These are phyloP conservation scores for Botrytis hyacinthi DNA, from an alignment of 2,329 filamentous ascomycete species.

Conservation along the genomic window DNA sequence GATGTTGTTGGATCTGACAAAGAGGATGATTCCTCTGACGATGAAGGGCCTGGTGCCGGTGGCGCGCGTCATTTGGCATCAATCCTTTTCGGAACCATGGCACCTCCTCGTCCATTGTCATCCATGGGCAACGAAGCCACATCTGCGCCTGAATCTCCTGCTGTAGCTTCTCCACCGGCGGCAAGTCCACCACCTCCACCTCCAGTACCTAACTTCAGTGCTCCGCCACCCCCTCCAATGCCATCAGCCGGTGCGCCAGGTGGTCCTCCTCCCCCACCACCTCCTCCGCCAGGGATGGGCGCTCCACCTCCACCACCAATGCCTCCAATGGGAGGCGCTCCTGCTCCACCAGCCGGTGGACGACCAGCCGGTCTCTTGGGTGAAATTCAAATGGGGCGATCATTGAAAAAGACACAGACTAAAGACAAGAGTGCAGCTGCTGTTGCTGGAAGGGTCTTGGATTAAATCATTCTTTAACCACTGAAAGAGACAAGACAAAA, in stretches of 20 bases:
- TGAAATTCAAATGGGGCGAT: conserved; percentile 77
- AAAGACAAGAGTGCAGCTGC: conserved; percentile 77
- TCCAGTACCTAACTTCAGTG: conserved; percentile 46
- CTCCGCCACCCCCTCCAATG: conserved; percentile 49
- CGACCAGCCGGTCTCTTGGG: conserved; percentile 67
- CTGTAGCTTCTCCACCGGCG: conserved; percentile 42
- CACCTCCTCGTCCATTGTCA: conserved; percentile 81
- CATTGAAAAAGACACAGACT: conserved; percentile 83
- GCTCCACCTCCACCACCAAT: conserved; percentile 42
- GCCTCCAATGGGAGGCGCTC: conserved; percentile 39
- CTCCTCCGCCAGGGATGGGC: conserved; percentile 37
- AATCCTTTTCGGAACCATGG: conserved; percentile 96
- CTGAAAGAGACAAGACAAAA: not conserved
- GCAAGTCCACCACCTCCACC: conserved; percentile 48
- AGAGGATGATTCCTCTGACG: conserved; percentile 71
- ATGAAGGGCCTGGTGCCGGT: conserved; percentile 74
- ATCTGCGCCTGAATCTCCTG: conserved; percentile 44
- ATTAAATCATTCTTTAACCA: conserved; percentile 21
- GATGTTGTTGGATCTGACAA: conserved; percentile 72
- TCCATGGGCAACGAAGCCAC: conserved; percentile 68
- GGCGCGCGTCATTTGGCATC: conserved; percentile 90
- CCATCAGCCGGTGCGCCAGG: conserved; percentile 45
- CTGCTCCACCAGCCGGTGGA: conserved; percentile 36
- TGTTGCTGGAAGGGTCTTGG: conserved; percentile 71
- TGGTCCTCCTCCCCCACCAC: conserved; percentile 39